Conservation (phyloP, 2,329 filamentous ascomycete species). For the Colletotrichum somersetense region DNA sequence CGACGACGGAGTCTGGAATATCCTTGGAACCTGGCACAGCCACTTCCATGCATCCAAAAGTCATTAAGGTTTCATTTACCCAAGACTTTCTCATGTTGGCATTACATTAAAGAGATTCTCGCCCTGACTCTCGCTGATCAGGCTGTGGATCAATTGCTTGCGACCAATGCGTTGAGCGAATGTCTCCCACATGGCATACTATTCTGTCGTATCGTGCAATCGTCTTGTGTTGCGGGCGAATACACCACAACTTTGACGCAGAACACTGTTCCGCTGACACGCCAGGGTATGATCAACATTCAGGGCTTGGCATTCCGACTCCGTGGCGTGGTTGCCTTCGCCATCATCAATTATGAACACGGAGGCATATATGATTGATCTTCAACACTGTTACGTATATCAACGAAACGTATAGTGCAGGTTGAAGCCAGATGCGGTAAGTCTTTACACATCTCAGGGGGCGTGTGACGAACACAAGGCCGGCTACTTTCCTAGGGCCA, state of each 20-base stretch:
- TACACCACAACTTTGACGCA: not conserved
- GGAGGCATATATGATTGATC: not conserved
- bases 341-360: too few species aligned
- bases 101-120: not conserved
- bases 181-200: not conserved
- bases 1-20: not conserved
- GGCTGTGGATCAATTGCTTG: not conserved
- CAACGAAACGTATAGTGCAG: not conserved
- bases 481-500: slow-evolving; percentile 8
- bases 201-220: not conserved
- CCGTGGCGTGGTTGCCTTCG: not conserved
- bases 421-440: not conserved
- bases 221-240: not conserved
- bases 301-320: too few species aligned
- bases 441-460: not conserved
- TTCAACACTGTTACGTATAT: not conserved
- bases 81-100: not conserved
- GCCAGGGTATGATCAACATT: too few species aligned
- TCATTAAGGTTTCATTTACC: not conserved
- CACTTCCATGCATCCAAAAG: not conserved
- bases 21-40: not conserved
- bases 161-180: too few species aligned
- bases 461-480: not conserved
- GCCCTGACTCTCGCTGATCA: not conserved
- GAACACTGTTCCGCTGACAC: too few species aligned